Conservation (phyloP, 208 protist species). For the Balamuthia mandrillaris region DNA sequence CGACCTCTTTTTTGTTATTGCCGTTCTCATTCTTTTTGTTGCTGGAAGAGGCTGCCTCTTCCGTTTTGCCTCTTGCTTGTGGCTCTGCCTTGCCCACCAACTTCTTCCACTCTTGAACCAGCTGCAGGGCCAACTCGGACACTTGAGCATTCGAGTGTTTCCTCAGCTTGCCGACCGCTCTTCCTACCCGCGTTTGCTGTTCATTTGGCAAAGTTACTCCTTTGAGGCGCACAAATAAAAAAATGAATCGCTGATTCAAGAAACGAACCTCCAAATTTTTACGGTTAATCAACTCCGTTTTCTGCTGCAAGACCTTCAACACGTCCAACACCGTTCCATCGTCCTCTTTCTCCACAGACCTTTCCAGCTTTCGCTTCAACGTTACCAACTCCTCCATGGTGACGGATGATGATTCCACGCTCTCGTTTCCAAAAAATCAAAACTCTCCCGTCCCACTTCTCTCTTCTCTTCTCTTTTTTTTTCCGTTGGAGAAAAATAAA, state of each 20-base stretch:
- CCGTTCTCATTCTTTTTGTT: not conserved
- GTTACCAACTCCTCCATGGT: not conserved
- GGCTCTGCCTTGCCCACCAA: not conserved
- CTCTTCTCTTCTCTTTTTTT: too few relatives aligned
- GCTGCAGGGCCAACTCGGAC: not conserved
- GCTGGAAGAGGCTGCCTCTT: not conserved
- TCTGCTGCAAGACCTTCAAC: not conserved
- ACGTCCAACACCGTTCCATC: not conserved
- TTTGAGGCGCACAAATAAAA: not conserved
- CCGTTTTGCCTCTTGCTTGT: not conserved
- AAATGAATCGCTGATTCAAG: too few relatives aligned
- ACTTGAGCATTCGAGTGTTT: not conserved
- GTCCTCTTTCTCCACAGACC: not conserved
- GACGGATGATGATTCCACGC: too few relatives aligned
- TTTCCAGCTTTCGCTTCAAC: not conserved
- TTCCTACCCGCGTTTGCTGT: conserved; percentile 1
- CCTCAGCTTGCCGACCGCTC: conserved; percentile 12
- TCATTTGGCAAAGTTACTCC: not conserved
- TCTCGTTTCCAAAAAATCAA: too few relatives aligned
- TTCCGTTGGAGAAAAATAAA: too few relatives aligned
- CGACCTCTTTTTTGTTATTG: too few relatives aligned
- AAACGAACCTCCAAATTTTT: too few relatives aligned
- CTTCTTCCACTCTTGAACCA: not conserved
- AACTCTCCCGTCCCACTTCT: too few relatives aligned
- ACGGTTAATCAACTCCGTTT: too few relatives aligned